phyloP scores from a whole-genome alignment of 257 asterid species.

The Marsdenia floribunda region DNA sequence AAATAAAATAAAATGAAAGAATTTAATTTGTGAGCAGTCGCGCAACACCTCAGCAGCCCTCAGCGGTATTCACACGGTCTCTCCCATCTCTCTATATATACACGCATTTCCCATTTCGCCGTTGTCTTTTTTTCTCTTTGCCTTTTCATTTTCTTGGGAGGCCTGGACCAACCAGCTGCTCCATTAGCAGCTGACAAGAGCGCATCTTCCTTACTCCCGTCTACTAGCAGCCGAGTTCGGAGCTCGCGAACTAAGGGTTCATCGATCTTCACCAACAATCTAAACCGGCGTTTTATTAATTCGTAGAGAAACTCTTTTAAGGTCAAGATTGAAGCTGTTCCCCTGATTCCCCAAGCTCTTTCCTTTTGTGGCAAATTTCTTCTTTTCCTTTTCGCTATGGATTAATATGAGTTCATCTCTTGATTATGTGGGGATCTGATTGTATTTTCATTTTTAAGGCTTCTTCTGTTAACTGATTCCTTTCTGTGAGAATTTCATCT shows the following conservation, averaged over 20 bases:
- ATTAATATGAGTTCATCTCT: background rate
- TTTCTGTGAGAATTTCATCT: background rate
- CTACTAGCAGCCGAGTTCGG: background rate
- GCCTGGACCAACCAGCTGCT: conserved; percentile 6
- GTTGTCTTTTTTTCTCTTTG: background rate
- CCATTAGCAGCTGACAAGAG: conserved; percentile 12
- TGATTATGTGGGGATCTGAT: conserved; percentile 19
- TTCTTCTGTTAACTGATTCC: conserved; percentile 8
- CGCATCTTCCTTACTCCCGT: background rate
- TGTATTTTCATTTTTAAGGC: conserved; percentile 4
- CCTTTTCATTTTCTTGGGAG: background rate
- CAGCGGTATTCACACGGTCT: background rate
- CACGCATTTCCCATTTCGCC: background rate
- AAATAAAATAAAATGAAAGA: too few relatives aligned
- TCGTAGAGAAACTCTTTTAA: background rate
- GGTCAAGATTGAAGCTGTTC: conserved; percentile 16
- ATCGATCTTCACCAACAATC: background rate
- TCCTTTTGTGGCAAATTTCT: background rate
- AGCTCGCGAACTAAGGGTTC: background rate
- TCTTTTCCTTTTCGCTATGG: background rate
- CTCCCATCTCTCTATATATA: background rate
- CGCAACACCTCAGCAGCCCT: background rate
- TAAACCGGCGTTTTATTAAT: background rate
- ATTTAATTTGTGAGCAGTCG: conserved; percentile 2
- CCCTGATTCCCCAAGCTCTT: background rate